A percentile compares a stretch with the other conserved stretches of the same genome.
These are phyloP conservation scores for Hymenoscyphus albidus DNA, from an alignment of 2,329 filamentous ascomycete species.

Conservation along the genomic window DNA sequence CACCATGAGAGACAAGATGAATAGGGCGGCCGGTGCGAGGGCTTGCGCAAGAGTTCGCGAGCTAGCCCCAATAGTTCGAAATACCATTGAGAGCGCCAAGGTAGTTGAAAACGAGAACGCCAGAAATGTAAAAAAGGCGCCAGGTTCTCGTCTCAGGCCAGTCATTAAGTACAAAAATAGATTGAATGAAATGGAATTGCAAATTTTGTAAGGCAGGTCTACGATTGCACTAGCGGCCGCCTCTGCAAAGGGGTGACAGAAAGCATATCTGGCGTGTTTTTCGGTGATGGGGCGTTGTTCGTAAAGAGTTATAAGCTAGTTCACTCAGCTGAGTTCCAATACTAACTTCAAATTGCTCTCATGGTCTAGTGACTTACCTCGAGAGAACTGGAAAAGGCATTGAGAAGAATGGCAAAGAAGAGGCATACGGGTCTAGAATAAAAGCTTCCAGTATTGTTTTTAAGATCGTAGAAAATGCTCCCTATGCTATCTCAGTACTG, in stretches of 20 bases:
- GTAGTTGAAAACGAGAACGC: conserved; percentile 23
- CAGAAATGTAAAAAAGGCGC: conserved; percentile 76
- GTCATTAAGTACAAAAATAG: conserved; percentile 82
- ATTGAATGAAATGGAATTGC: conserved; percentile 74
- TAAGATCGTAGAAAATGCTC: conserved; percentile 61
- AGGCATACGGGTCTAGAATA: conserved; percentile 57
- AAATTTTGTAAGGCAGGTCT: conserved; percentile 78
- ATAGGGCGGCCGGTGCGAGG: conserved; percentile 54
- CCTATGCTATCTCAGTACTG: conserved; percentile 24
- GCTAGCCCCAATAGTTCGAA: conserved; percentile 71
- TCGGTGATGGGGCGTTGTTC: conserved; percentile 50
- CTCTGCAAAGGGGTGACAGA: conserved; percentile 90
- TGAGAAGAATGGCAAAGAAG: conserved; percentile 64
- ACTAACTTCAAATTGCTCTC: neutral
- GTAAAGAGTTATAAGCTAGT: conserved; percentile 56
- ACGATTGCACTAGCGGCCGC: conserved; percentile 80
- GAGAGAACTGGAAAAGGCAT: conserved; percentile 53
- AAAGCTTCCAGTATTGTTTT: conserved; percentile 51
- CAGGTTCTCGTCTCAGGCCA: conserved; percentile 59
- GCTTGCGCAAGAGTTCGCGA: conserved; percentile 66
- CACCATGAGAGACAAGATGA: conserved; percentile 34
- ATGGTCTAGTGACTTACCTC: conserved; percentile 5
- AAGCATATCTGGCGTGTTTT: conserved; percentile 79
- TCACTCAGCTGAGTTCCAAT: neutral
- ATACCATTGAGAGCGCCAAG: conserved; percentile 74